These are phyloP conservation scores for Penicillium sp. DNA, from an alignment of 2,329 filamentous ascomycete species.

Conservation along the genomic window DNA sequence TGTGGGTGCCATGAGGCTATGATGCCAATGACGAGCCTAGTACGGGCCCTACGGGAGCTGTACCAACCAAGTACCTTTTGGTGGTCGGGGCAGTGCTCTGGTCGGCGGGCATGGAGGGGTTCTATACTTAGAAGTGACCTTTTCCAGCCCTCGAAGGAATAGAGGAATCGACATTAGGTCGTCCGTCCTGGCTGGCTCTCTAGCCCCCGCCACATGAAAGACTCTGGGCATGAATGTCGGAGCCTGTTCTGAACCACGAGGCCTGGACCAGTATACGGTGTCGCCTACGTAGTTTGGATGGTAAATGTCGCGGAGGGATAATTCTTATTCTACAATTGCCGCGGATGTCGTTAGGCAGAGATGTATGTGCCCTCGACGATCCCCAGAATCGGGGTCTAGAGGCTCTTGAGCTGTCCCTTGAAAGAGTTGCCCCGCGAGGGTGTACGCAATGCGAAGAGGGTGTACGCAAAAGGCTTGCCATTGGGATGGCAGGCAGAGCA, in stretches of 20 bases:
- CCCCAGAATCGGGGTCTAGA: neutral
- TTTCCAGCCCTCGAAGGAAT: neutral
- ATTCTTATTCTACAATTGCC: no score
- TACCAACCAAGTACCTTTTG: slow-evolving; percentile 1
- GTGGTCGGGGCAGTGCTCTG: neutral
- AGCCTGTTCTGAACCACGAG: slow-evolving; percentile 3
- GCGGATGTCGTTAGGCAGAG: neutral
- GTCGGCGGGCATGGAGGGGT: slow-evolving; percentile 6
- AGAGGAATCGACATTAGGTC: neutral
- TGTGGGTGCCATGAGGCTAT: neutral
- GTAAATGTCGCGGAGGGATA: no score
- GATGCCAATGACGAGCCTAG: neutral
- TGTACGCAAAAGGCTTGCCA: neutral
- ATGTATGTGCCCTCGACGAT: neutral
- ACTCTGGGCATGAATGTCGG: slow-evolving; percentile 3
- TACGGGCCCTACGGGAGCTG: neutral
- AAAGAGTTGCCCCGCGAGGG: neutral
- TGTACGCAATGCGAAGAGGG: slow-evolving; percentile 7
- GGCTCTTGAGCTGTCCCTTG: neutral
- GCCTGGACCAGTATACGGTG: neutral
- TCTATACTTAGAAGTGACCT: slow-evolving; percentile 26
- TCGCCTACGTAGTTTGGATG: neutral
- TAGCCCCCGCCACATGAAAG: slow-evolving; percentile 12
- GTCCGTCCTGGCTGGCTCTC: neutral
- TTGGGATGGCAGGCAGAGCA: neutral